A percentile compares a stretch with the other conserved stretches of the same genome.
Conservation (phyloP, 1,139 yeast species). For the Hyphopichia fennica region DNA sequence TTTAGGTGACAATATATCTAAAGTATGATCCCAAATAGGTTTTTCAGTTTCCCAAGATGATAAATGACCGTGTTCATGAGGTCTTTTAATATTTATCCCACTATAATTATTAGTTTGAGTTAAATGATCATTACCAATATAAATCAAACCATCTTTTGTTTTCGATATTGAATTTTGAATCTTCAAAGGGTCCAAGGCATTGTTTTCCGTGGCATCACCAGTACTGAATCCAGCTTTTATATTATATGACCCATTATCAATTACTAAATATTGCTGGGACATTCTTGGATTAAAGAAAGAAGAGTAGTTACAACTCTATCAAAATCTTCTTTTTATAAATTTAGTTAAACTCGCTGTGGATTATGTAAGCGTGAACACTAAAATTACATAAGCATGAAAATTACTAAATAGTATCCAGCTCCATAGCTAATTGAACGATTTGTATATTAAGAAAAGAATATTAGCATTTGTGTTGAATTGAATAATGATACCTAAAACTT, state of each 20-base stretch:
- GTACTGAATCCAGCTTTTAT: conserved; percentile 70
- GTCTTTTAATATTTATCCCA: conserved; percentile 73
- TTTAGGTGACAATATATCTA: conserved; percentile 33
- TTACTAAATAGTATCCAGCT: too few species aligned
- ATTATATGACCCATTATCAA: conserved; percentile 89
- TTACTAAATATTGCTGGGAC: conserved; percentile 28
- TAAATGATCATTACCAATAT: conserved; percentile 70
- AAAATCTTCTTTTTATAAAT: too few species aligned
- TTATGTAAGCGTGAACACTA: too few species aligned
- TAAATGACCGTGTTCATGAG: conserved; percentile 85
- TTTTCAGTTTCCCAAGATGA: conserved; percentile 92
- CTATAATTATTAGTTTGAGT: conserved; percentile 68
- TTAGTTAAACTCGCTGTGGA: too few species aligned
- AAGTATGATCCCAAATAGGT: conserved; percentile 87
- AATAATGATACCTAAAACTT: too few species aligned
- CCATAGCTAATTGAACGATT: too few species aligned
- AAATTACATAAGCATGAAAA: too few species aligned
- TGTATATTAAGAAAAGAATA: too few species aligned
- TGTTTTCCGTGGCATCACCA: conserved; percentile 17
- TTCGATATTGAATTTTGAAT: conserved; percentile 72
- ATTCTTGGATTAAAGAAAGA: background rate
- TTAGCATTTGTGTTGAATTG: too few species aligned
- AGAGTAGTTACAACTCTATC: too few species aligned
- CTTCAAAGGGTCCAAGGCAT: conserved; percentile 34
- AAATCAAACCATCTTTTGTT: conserved; percentile 72